phyloP scores from a whole-genome alignment of 2,329 filamentous ascomycete species.

The Grosmannia serpens region DNA sequence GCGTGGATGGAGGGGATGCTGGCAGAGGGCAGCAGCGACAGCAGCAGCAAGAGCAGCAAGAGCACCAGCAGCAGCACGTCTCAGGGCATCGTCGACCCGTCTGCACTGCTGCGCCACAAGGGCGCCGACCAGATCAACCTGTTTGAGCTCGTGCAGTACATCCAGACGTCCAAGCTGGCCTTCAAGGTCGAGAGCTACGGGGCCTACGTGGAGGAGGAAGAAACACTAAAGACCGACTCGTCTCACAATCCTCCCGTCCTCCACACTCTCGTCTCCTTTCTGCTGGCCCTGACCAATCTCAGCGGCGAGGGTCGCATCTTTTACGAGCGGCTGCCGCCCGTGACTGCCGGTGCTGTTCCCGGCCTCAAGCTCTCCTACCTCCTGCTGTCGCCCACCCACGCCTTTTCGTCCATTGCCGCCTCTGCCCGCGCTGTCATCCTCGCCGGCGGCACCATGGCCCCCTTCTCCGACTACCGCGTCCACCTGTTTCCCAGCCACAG shows the following conservation, averaged over 20 bases:
- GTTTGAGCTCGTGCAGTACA: slow-evolving; percentile 75
- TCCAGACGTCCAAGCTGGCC: slow-evolving; percentile 84
- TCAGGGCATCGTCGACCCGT: slow-evolving; percentile 53
- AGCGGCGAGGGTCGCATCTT: slow-evolving; percentile 60
- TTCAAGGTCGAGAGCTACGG: slow-evolving; percentile 91
- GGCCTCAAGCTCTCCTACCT: slow-evolving; percentile 68
- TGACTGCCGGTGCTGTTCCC: slow-evolving; percentile 7
- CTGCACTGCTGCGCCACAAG: slow-evolving; percentile 66
- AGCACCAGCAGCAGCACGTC: not conserved
- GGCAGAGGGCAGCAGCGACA: slow-evolving; percentile 22
- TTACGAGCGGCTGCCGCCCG: slow-evolving; percentile 34
- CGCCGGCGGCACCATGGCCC: slow-evolving; percentile 95
- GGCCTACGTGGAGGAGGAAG: slow-evolving; percentile 43
- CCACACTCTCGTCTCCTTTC: slow-evolving; percentile 48
- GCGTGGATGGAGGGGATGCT: slow-evolving; percentile 51
- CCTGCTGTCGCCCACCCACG: slow-evolving; percentile 79
- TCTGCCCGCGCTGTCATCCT: slow-evolving; percentile 79
- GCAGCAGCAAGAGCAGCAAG: not conserved
- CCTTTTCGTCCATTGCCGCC: slow-evolving; percentile 79
- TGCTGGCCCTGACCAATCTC: slow-evolving; percentile 76
- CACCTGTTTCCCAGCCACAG: slow-evolving; percentile 73
- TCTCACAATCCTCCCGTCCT: slow-evolving; percentile 45
- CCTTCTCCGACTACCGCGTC: slow-evolving; percentile 78
- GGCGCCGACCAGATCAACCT: slow-evolving; percentile 93
- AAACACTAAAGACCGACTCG: slow-evolving; percentile 14